Evolutionary conservation across 2,329 filamentous ascomycete species (phyloP), one percentile per base, ranked within the genome.

Genomic region (Ceratocystis harringtonii): DNA sequence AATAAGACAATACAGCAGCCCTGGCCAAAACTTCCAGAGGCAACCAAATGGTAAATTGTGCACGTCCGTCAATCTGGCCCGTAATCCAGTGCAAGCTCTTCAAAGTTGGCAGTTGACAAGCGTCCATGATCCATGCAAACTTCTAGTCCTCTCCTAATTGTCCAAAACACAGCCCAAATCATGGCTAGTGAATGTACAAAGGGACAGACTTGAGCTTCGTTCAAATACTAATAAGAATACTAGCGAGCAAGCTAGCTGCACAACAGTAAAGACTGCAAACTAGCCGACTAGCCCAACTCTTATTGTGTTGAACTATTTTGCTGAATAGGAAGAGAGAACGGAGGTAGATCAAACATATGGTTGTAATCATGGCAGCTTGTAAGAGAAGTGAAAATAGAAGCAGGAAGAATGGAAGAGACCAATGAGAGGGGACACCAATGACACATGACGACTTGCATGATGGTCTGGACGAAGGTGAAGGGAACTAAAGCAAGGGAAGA

Each of bases 391-490:
- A 15, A 41, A 41, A 41, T 41, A 41, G 36, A 41, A 5, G 10
- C 3, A 15, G 36, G 10, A 15, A 41, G 12, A 41, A 41, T 41
- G 36, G 10, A 41, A 15, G 3, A 41, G 36, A 15, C 36, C 5
- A 12, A 15, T 10, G 36, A 41, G 36, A 15, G 36, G 36, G 15
- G 3, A 41, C 8, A 5, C 25, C 55, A 58, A 36, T n/a, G 10
- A 17, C 25, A 57, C 25, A 25, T 57, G 22, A 3, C 52, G 6
- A 32, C 5, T 57, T 15, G 12, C 52, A 30, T 25, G 17, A 30
- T 30, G 15, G 12, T 17, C 12, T 30, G 8, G 17, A 57, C 7
- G 28, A 28, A 5, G 55, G 32, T 10, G 69, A 71, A 62, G 19
- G 41, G n/a, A 61, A 17, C 10, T 10, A 10, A n/a, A 62, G 17